phyloP scores from a whole-genome alignment of 495 filamentous ascomycete genomes.

The Tuber indicum region DNA sequence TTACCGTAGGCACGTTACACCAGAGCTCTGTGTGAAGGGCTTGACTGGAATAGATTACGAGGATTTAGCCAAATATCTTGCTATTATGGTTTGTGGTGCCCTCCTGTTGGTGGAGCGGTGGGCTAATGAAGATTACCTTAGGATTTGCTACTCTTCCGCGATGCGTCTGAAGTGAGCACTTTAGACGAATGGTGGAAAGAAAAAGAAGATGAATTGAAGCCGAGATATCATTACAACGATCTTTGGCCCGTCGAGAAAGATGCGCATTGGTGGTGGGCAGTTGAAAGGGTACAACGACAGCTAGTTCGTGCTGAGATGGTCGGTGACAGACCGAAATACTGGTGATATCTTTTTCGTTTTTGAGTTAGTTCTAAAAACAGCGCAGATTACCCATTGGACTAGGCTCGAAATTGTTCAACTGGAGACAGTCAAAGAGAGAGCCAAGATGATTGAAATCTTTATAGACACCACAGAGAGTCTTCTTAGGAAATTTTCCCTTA shows the following conservation, averaged over 20 bases:
- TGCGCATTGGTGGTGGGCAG: constrained; percentile 12
- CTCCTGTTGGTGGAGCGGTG: too few relatives aligned
- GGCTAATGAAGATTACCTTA: constrained; percentile 9
- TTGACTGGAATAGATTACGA: constrained; percentile 17
- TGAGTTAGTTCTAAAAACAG: constrained; percentile 1
- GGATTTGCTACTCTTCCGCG: constrained; percentile 32
- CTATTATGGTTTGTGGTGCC: constrained; percentile 17
- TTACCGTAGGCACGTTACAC: constrained; percentile 25
- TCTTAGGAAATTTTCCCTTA: constrained; percentile 22
- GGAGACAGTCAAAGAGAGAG: constrained; percentile 6
- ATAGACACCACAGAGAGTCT: constrained; percentile 24
- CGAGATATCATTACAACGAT: neutral
- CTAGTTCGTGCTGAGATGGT: constrained; percentile 24
- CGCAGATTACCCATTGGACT: constrained; percentile 29
- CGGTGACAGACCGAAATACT: neutral
- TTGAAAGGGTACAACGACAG: constrained; percentile 21
- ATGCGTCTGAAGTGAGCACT: constrained; percentile 29
- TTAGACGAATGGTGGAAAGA: constrained; percentile 27
- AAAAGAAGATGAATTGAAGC: neutral
- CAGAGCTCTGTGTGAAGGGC: constrained; percentile 13
- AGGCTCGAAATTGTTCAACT: constrained; percentile 27
- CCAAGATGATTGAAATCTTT: constrained; percentile 23
- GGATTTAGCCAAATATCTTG: constrained; percentile 29
- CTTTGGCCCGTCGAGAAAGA: constrained; percentile 3
- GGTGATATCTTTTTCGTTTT: neutral